phyloP scores from a whole-genome alignment of 306 rosid species.

The Prosopis cineraria region DNA sequence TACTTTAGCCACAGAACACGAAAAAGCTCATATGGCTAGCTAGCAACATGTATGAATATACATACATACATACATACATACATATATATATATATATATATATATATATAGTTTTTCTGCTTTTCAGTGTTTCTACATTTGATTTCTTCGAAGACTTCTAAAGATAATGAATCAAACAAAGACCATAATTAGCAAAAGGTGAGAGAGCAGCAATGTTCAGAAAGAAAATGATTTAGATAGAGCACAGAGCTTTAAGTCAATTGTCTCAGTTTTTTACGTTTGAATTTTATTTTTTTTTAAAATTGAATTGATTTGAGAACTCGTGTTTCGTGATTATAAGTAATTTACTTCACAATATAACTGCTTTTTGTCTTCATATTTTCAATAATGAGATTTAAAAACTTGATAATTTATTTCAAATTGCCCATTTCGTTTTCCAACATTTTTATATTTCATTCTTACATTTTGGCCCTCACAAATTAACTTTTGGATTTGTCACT shows the following conservation, averaged over 20 bases:
- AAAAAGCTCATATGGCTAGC: too few relatives aligned
- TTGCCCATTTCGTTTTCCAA: not conserved
- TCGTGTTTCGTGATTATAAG: not conserved
- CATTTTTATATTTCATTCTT: too few relatives aligned
- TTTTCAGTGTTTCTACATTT: not conserved
- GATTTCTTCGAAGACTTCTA: not conserved
- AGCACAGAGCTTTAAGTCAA: not conserved
- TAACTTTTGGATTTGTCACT: too few relatives aligned
- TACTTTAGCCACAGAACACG: too few relatives aligned
- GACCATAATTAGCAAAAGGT: not conserved
- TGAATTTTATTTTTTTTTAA: not conserved
- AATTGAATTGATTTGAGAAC: not conserved
- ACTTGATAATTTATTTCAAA: not conserved
- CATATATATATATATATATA: too few relatives aligned
- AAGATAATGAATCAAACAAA: not conserved
- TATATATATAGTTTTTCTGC: not conserved
- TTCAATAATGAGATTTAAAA: conserved; percentile 16
- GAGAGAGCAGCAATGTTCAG: conserved; percentile 4
- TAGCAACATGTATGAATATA: too few relatives aligned
- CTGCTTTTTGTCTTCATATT: not conserved
- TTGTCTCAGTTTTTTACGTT: not conserved
- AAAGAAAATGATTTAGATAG: not conserved
- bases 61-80: too few relatives aligned
- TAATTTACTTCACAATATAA: not conserved
- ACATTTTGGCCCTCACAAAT: not conserved